These are phyloP conservation scores for Tubosaeta sp. DNA, from an alignment of 768 basidiomycete genomes.

Conservation along the genomic window DNA sequence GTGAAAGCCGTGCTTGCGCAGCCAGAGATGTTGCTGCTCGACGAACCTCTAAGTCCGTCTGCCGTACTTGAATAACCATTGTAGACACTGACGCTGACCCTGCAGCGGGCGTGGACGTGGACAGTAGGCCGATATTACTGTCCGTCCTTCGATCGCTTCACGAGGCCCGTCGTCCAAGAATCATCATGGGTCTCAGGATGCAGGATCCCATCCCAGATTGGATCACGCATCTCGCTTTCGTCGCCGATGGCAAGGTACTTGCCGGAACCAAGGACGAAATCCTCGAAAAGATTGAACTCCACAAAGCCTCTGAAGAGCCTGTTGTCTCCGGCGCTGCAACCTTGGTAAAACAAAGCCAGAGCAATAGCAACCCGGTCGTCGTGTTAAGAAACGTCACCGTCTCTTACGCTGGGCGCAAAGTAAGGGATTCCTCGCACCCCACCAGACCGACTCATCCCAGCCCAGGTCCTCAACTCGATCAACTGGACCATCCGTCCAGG, in stretches of 20 bases:
- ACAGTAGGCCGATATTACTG: conserved; percentile 53
- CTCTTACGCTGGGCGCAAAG: conserved; percentile 61
- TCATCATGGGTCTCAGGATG: conserved; percentile 61
- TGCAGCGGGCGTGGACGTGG: conserved; percentile 72
- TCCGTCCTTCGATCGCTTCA: conserved; percentile 55
- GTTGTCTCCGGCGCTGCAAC: background rate
- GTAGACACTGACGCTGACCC: background rate
- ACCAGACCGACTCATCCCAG: background rate
- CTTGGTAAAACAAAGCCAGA: background rate
- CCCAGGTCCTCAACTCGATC: conserved; percentile 69
- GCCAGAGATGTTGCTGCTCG: conserved; percentile 78
- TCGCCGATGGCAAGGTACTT: conserved; percentile 44
- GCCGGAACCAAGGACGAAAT: conserved; percentile 51
- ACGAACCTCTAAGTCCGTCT: conserved; percentile 80
- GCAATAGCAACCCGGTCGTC: conserved; percentile 43
- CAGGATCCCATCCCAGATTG: conserved; percentile 73
- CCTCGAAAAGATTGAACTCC: conserved; percentile 25
- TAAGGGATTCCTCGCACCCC: conserved; percentile 20
- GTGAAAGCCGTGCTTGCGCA: conserved; percentile 65
- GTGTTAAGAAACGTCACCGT: conserved; percentile 67
- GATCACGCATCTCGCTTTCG: conserved; percentile 63
- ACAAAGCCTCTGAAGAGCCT: background rate
- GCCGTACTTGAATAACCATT: background rate
- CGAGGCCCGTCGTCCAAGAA: conserved; percentile 43
- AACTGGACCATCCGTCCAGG: conserved; percentile 80